Conservation (phyloP, 768 basidiomycete species). For the Hirschioporus abietinus region DNA sequence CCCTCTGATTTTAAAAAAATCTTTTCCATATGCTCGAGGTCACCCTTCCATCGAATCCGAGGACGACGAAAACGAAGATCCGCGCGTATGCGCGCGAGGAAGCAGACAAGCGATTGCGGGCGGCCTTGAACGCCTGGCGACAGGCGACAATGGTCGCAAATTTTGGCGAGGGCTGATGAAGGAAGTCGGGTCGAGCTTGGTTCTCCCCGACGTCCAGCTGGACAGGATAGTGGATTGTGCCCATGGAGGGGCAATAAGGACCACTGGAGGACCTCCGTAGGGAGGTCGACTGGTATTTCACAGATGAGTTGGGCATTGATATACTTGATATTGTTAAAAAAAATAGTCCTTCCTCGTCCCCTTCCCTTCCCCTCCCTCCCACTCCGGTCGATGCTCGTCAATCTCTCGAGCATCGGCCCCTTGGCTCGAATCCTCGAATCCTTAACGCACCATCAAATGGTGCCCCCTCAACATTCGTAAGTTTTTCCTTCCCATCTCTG, state of each 20-base stretch:
- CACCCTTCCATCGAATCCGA: too few relatives aligned
- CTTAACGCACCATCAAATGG: background rate
- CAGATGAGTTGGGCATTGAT: conserved; percentile 1
- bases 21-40: background rate
- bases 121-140: conserved; percentile 15
- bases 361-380: conserved; percentile 1
- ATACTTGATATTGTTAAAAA: background rate
- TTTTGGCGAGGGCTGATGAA: conserved; percentile 9
- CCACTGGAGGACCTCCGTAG: conserved; percentile 12
- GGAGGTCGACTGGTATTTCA: conserved; percentile 19
- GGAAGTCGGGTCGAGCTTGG: conserved; percentile 15
- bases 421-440: background rate
- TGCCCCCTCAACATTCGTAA: too few relatives aligned
- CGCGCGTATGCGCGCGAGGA: conserved; percentile 2
- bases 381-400: background rate
- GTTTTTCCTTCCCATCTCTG: too few relatives aligned
- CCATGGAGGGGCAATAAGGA: conserved; percentile 17
- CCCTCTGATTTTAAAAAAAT: conserved; percentile 9
- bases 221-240: conserved; percentile 22
- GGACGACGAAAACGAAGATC: conserved; percentile 1
- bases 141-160: conserved; percentile 3
- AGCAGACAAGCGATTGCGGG: conserved; percentile 9
- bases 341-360: conserved; percentile 6
- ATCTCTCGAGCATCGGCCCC: background rate
- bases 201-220: conserved; percentile 19